phyloP scores from a whole-genome alignment of 352 stramenopile species.

The Pythium scleroteichum region DNA sequence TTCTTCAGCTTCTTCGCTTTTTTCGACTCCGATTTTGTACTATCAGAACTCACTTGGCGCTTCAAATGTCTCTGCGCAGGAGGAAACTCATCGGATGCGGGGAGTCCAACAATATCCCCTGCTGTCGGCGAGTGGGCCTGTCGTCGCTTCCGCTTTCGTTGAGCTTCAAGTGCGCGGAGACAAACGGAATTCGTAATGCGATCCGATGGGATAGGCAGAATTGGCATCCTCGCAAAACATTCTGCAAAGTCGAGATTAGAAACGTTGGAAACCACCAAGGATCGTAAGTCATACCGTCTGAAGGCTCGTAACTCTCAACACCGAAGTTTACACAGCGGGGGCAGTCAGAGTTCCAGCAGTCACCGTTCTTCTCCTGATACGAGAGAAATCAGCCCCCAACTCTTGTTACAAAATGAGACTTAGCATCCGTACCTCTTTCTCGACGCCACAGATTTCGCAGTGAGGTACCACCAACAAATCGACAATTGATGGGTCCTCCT shows the following conservation, averaged over 20 bases:
- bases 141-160: slow-evolving; percentile 55
- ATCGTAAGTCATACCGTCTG: slow-evolving; percentile 24
- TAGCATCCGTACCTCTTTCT: slow-evolving; percentile 65
- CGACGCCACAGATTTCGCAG: slow-evolving; percentile 80
- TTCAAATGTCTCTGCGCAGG: slow-evolving; percentile 11
- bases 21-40: slow-evolving; percentile 34
- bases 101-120: background rate
- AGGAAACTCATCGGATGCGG: slow-evolving; percentile 1
- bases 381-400: background rate
- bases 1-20: slow-evolving; percentile 51
- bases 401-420: background rate
- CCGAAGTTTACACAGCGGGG: slow-evolving; percentile 72
- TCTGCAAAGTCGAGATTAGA: slow-evolving; percentile 17
- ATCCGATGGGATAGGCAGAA: slow-evolving; percentile 49
- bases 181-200: slow-evolving; percentile 59
- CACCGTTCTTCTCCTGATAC: slow-evolving; percentile 50
- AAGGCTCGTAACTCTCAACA: slow-evolving; percentile 49
- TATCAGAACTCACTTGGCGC: slow-evolving; percentile 22
- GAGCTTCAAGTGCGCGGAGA: slow-evolving; percentile 33
- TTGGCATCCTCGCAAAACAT: slow-evolving; percentile 54
- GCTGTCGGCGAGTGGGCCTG: slow-evolving; percentile 17
- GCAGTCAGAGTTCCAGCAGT: slow-evolving; percentile 80
- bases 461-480: slow-evolving; percentile 71
- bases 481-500: slow-evolving; percentile 51
- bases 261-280: background rate